Conservation (phyloP, 139 green algal genomes). For the Tetraselmis striata region DNA sequence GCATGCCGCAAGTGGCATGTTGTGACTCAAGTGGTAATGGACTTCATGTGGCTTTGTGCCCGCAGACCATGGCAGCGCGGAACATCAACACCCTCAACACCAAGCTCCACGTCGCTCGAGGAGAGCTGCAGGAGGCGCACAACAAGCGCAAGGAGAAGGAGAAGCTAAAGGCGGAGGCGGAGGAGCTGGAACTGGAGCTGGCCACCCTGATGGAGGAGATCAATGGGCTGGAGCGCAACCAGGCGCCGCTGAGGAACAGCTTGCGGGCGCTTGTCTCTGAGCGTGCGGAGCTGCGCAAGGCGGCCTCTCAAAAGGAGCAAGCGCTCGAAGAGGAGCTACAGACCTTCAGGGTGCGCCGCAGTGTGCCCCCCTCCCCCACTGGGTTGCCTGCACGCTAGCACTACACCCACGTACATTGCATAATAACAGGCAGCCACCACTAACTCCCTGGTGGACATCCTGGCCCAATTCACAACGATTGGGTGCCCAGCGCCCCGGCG, state of each 20-base stretch:
- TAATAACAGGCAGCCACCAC: too few species aligned
- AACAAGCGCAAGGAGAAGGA: conserved; percentile 2
- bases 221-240: conserved; percentile 11
- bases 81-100: not conserved
- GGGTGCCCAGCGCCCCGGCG: too few species aligned
- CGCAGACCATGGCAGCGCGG: not conserved
- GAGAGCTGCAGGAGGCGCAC: not conserved
- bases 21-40: not conserved
- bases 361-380: too few species aligned
- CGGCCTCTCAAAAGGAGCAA: not conserved
- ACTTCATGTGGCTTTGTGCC: not conserved
- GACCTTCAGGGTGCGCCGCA: not conserved
- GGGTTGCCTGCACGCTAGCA: too few species aligned
- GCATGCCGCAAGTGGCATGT: not conserved
- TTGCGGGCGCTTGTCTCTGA: not conserved
- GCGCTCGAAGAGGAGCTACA: not conserved
- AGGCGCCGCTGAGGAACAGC: not conserved
- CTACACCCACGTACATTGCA: too few species aligned
- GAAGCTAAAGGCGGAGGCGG: conserved; percentile 19
- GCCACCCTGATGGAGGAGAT: conserved; percentile 1
- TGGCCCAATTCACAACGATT: too few species aligned
- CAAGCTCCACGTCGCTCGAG: not conserved
- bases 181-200: conserved; percentile 5
- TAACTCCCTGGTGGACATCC: too few species aligned
- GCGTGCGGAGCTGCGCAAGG: not conserved